phyloP scores from a whole-genome alignment of 257 asterid species.

The Solanum megistacrolobum region DNA sequence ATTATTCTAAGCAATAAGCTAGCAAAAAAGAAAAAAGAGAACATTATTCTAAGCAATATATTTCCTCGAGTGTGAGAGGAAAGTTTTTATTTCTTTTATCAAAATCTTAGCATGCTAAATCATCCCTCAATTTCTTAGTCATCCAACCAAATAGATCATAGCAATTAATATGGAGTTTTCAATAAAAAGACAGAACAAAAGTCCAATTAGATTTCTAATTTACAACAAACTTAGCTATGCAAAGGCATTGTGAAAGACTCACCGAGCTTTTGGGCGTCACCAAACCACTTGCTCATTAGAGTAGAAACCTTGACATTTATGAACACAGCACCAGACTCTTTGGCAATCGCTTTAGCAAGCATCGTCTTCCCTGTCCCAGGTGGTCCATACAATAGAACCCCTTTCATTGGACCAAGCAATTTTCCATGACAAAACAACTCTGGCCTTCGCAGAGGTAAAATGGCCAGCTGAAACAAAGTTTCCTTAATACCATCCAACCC shows the following conservation, averaged over 20 bases:
- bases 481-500: slow-evolving; percentile 78
- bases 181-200: background rate
- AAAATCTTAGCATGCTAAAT: background rate
- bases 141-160: background rate
- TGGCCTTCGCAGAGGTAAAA: slow-evolving; percentile 79
- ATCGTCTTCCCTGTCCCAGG: slow-evolving; percentile 99
- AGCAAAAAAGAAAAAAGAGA: too few relatives aligned
- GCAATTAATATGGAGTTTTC: background rate
- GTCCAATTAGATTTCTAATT: background rate
- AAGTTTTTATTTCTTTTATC: background rate
- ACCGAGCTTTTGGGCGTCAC: slow-evolving; percentile 97
- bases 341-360: slow-evolving; percentile 98
- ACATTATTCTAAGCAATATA: too few relatives aligned
- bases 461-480: slow-evolving; percentile 67
- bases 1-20: background rate
- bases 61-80: background rate
- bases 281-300: slow-evolving; percentile 97
- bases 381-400: slow-evolving; percentile 89
- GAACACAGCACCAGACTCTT: slow-evolving; percentile 89
- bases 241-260: background rate
- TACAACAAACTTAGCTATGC: background rate
- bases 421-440: slow-evolving; percentile 75
- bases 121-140: background rate
- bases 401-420: slow-evolving; percentile 94
- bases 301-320: slow-evolving; percentile 78